phyloP scores from a whole-genome alignment of 495 filamentous ascomycete genomes.

The Podospora anserina region DNA sequence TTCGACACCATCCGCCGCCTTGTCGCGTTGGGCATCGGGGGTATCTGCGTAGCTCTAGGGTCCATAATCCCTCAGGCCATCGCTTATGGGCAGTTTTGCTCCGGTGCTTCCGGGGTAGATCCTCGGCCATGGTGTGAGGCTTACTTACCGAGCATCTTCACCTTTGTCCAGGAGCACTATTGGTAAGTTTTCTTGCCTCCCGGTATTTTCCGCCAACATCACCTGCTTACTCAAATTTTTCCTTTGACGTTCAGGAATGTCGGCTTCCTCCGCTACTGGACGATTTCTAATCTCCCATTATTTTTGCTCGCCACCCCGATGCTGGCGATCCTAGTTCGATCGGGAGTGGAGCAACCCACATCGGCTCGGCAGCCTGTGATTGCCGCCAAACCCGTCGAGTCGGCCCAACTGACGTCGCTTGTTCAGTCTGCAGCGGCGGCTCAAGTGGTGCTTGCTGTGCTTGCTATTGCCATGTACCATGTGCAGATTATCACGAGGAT shows the following conservation, averaged over 20 bases:
- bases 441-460: constrained; percentile 66
- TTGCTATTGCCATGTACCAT: constrained; percentile 78
- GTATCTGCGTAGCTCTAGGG: constrained; percentile 62
- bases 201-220: not conserved
- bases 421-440: constrained; percentile 61
- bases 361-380: not conserved
- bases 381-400: constrained; percentile 16
- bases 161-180: constrained; percentile 83
- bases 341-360: constrained; percentile 52
- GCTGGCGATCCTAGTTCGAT: constrained; percentile 62
- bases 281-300: constrained; percentile 75
- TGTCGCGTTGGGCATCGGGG: constrained; percentile 58
- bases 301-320: constrained; percentile 82
- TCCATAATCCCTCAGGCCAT: constrained; percentile 67
- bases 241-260: constrained; percentile 59
- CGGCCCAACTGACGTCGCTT: constrained; percentile 26
- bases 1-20: constrained; percentile 46
- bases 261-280: constrained; percentile 92
- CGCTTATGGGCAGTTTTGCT: constrained; percentile 74
- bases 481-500: constrained; percentile 91
- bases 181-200: constrained; percentile 59
- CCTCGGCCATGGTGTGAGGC: constrained; percentile 71
- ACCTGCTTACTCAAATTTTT: constrained; percentile 59
- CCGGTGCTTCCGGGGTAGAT: constrained; percentile 21
- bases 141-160: constrained; percentile 77